A percentile compares a stretch with the other conserved stretches of the same genome.
These are phyloP conservation scores for Catharanthus roseus DNA, from an alignment of 257 asterid species.

Conservation along the genomic window DNA sequence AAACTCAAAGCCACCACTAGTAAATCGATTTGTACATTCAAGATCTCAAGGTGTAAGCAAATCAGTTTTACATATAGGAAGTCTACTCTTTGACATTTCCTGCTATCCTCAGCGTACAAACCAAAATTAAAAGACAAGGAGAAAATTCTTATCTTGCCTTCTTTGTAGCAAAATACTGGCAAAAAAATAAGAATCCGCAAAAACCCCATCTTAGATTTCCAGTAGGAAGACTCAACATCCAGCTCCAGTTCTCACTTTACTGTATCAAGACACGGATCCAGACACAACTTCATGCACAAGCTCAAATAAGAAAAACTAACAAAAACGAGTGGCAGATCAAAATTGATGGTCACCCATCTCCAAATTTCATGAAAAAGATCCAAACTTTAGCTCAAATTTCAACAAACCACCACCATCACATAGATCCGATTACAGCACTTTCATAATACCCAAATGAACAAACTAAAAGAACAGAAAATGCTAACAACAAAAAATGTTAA, in stretches of 20 bases:
- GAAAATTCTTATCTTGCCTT: neutral
- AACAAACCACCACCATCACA: conserved; percentile 3
- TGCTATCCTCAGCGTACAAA: neutral
- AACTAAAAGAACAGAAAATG: conserved; percentile 6
- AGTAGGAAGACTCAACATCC: conserved; percentile 2
- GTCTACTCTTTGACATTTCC: neutral
- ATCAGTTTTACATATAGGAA: neutral
- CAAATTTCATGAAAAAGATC: conserved; percentile 17
- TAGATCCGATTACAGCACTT: conserved; percentile 35
- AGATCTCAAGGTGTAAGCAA: neutral
- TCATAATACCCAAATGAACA: neutral
- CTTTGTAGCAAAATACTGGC: neutral
- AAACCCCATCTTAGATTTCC: conserved; percentile 9
- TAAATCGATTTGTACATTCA: neutral
- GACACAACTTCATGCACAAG: conserved; percentile 7
- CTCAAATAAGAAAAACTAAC: neutral
- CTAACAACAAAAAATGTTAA: conserved; percentile 6
- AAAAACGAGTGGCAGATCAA: conserved; percentile 12
- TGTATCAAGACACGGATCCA: conserved; percentile 22
- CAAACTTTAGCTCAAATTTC: conserved; percentile 13
- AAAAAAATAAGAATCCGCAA: conserved; percentile 8
- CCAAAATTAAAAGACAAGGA: neutral
- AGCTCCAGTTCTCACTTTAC: conserved; percentile 9
- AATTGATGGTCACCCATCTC: conserved; percentile 7
- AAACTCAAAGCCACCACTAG: neutral